These are phyloP conservation scores for Phytophthora pinifolia DNA, from an alignment of 352 stramenopile genomes.

Conservation along the genomic window DNA sequence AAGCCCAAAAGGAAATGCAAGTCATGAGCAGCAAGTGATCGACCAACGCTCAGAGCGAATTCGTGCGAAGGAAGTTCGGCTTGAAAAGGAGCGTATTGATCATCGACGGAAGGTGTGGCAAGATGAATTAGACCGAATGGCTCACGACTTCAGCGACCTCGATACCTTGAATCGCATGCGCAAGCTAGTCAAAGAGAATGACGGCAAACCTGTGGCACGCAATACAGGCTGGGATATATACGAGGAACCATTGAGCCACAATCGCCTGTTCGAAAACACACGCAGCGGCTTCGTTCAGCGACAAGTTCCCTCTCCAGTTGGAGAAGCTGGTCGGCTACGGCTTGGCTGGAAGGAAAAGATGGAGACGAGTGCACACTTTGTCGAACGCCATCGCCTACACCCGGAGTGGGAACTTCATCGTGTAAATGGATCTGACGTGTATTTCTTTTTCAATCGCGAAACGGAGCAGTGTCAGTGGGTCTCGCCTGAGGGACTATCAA, in stretches of 20 bases:
- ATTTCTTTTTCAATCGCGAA: conserved; percentile 76
- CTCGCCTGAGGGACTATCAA: conserved; percentile 28
- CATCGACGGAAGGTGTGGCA: conserved; percentile 39
- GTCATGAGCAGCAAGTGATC: conserved; percentile 34
- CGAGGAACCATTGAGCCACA: conserved; percentile 54
- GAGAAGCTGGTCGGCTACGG: conserved; percentile 27
- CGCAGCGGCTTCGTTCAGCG: conserved; percentile 64
- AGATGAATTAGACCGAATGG: conserved; percentile 41
- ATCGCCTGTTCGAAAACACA: conserved; percentile 64
- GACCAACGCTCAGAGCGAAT: conserved; percentile 34
- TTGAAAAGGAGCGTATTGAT: conserved; percentile 39
- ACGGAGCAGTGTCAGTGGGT: conserved; percentile 60
- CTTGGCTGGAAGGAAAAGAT: conserved; percentile 77
- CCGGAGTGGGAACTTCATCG: conserved; percentile 67
- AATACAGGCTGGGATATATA: conserved; percentile 49
- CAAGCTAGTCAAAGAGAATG: conserved; percentile 37
- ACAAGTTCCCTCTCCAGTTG: conserved; percentile 50
- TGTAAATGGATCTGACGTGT: conserved; percentile 52
- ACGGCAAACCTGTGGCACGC: conserved; percentile 15
- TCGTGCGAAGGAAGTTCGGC: conserved; percentile 24
- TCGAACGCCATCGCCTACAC: conserved; percentile 47
- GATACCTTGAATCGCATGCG: conserved; percentile 48
- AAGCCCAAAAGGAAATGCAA: conserved; percentile 46
- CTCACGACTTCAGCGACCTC: conserved; percentile 50
- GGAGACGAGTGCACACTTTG: conserved; percentile 39